A percentile compares a stretch with the other conserved stretches of the same genome.
These are phyloP conservation scores for Ganoderma multipileum DNA, from an alignment of 1,284 basidiomycete species.

Conservation along the genomic window DNA sequence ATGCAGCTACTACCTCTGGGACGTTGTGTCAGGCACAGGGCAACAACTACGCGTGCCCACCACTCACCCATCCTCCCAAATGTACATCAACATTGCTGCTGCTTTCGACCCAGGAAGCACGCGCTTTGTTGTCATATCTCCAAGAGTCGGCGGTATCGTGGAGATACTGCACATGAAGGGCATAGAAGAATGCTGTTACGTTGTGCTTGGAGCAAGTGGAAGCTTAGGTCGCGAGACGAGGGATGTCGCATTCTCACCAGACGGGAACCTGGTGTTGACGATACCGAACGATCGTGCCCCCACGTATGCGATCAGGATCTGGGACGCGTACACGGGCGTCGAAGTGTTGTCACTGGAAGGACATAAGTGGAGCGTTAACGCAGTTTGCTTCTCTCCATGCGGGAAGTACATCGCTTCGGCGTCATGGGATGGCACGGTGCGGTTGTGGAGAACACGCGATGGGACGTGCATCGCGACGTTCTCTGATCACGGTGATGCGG, in stretches of 20 bases:
- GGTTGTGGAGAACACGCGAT: not conserved
- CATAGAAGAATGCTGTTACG: not conserved
- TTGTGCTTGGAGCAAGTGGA: not conserved
- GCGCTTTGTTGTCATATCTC: slow-evolving; percentile 34
- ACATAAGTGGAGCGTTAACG: not conserved
- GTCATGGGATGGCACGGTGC: not conserved
- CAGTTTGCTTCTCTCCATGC: not conserved
- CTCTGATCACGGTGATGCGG: not conserved
- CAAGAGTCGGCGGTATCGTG: slow-evolving; percentile 7
- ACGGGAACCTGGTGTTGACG: not conserved
- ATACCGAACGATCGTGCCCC: not conserved
- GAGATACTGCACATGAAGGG: too few species aligned
- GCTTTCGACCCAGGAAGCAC: slow-evolving; percentile 35
- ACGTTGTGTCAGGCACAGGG: not conserved
- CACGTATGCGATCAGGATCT: not conserved
- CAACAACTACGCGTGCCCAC: not conserved
- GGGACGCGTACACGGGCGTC: not conserved
- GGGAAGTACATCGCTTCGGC: not conserved
- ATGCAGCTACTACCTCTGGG: not conserved
- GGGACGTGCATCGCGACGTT: not conserved
- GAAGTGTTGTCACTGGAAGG: not conserved
- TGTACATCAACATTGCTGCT: not conserved
- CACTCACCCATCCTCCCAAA: too few species aligned
- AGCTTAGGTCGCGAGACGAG: not conserved
- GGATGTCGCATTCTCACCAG: not conserved